Evolutionary conservation across 2,329 filamentous ascomycete genomes (phyloP).

Genomic region (Cercospora nicotianae): DNA sequence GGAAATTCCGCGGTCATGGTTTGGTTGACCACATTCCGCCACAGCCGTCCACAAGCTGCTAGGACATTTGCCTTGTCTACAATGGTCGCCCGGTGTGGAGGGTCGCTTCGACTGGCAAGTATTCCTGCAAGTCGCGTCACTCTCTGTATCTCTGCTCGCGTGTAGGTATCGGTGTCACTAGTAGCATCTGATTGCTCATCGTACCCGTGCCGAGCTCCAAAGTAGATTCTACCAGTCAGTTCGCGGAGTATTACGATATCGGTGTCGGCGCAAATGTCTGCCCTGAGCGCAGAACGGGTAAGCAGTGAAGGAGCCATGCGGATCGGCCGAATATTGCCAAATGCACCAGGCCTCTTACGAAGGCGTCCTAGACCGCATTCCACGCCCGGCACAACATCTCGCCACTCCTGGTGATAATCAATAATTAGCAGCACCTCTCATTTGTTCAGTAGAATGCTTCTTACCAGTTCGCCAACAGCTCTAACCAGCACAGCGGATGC

Average conservation of each 20-base stretch:
- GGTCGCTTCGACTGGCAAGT: not conserved
- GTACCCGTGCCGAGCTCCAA: not conserved
- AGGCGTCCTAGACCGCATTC: slow-evolving; percentile 1
- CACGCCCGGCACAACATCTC: not conserved
- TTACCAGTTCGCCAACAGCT: not conserved
- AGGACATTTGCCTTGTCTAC: slow-evolving; percentile 96
- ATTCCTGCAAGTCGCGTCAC: not conserved
- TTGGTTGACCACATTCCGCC: slow-evolving; percentile 82
- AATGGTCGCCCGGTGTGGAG: slow-evolving; percentile 61
- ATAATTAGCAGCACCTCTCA: not conserved
- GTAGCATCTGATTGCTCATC: not conserved
- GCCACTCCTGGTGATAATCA: not conserved
- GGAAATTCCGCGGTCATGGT: slow-evolving; percentile 86
- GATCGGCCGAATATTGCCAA: slow-evolving; percentile 1
- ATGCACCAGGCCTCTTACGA: not conserved
- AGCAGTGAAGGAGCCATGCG: not conserved
- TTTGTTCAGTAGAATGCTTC: not conserved
- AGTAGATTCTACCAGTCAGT: not conserved
- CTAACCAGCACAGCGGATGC: not conserved
- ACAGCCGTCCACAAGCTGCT: slow-evolving; percentile 74
- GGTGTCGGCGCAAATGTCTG: not conserved
- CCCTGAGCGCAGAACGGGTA: not conserved
- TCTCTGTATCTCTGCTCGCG: not conserved
- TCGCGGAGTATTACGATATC: not conserved
- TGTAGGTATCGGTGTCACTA: not conserved